Evolutionary conservation across 345 rosid genomes (phyloP), one percentile per base, ranked within the genome.

Genomic region (Brassica rapa): DNA sequence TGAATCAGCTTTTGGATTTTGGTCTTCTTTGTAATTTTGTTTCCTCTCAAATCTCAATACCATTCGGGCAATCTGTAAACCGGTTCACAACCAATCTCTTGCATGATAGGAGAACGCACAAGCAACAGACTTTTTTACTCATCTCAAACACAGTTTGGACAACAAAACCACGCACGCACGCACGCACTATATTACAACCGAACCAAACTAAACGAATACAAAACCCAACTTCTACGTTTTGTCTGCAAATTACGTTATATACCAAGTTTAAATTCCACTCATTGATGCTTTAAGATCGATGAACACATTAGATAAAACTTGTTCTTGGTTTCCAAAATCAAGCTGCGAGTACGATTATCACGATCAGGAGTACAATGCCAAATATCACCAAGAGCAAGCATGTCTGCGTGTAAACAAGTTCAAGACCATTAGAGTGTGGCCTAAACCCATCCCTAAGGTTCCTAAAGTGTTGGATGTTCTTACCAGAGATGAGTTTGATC

Each of bases 381-480:
- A 95, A 95, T 75, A 95, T 95, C 86, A 95, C 97, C 92, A 95
- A 71, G 80, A 95, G 92, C 91, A 95, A 86, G 86, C 99, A 95
- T 25, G 89, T 33, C 99, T 95, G 92, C 86, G 71, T 27, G 77
- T 14, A 75, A 27, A 32, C 68, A 66, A 49, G 51, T 67, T 10
- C 29, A 77, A 77, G 8, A 73, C 39, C 39, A 73, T 77, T 5
- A 74, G 32, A 29, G 6, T 56, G 46, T 37, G 2, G 29, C 49
- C 46, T 39, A 11, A 53, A 56, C 9, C 56, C 24, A 39, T 60
- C 57, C 5, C 8, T 12, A 37, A 11, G 16, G 59, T 39, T 70
- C 10, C 4, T 0, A 0, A 37, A 68, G 9, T 69, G n/a, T 14
- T 3, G 3, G 14, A 49, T 68, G 62, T 55, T 64, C 60, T 57